Conservation (phyloP, 2,329 filamentous ascomycete species). For the Phyllosticta ampelicida region DNA sequence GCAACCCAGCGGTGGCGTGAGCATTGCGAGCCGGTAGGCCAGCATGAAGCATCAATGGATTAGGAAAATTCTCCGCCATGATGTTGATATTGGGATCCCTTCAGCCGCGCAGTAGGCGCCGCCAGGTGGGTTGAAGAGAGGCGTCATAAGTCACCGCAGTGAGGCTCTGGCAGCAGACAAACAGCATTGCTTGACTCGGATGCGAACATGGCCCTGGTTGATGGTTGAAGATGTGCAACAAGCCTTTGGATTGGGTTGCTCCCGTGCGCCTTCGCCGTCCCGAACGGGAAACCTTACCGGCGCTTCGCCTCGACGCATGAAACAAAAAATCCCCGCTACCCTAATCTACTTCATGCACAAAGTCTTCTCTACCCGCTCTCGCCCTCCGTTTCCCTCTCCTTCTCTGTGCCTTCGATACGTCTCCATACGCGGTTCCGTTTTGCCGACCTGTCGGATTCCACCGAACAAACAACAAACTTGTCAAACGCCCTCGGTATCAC, state of each 20-base stretch:
- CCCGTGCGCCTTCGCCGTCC: neutral
- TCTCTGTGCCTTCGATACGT: neutral
- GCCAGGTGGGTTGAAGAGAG: too few relatives aligned
- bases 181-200: neutral
- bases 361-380: neutral
- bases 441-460: neutral
- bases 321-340: neutral
- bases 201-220: neutral
- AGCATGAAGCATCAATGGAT: neutral
- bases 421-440: neutral
- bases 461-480: neutral
- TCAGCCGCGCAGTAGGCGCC: neutral
- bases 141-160: neutral
- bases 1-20: neutral
- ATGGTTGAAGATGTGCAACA: neutral
- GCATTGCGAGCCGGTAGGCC: neutral
- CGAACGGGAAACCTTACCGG: neutral
- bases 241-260: neutral
- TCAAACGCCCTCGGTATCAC: neutral
- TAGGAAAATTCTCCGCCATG: neutral
- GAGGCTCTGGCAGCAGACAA: neutral
- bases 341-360: neutral
- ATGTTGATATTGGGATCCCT: neutral
- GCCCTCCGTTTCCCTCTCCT: neutral
- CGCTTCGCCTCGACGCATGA: neutral